Evolutionary conservation across 345 rosid species (phyloP).

Genomic region (Camelina neglecta): DNA sequence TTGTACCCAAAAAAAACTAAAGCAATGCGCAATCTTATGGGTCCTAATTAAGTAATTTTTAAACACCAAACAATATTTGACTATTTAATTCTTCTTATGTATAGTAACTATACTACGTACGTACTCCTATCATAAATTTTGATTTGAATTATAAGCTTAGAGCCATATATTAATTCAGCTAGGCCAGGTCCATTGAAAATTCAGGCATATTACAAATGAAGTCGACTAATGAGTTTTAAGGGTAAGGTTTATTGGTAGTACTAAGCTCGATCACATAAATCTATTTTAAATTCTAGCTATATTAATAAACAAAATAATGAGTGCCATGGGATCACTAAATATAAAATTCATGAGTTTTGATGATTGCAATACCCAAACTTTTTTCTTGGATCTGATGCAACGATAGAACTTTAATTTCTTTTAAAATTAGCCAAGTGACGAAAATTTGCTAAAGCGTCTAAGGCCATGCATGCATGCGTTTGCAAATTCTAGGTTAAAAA

Average conservation of each 20-base stretch:
- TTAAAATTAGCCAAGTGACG: constrained; percentile 1
- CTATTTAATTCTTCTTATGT: constrained; percentile 4
- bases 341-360: constrained; percentile 16
- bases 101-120: constrained; percentile 5
- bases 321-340: constrained; percentile 27
- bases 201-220: neutral
- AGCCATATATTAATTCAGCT: neutral
- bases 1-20: neutral
- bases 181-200: neutral
- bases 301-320: neutral
- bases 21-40: constrained; percentile 4
- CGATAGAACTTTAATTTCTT: neutral
- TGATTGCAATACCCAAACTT: constrained; percentile 24
- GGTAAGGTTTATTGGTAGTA: neutral
- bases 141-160: neutral
- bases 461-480: constrained; percentile 17
- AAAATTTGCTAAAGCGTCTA: constrained; percentile 13
- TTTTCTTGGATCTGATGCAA: constrained; percentile 30
- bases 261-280: neutral
- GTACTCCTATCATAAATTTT: neutral
- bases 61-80: constrained; percentile 26
- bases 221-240: neutral
- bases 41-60: constrained; percentile 21
- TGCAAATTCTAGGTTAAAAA: neutral
- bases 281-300: neutral